Evolutionary conservation across 305 asterid genomes (phyloP), one percentile per base, ranked within the genome.

Genomic region (Andrographis paniculata): DNA sequence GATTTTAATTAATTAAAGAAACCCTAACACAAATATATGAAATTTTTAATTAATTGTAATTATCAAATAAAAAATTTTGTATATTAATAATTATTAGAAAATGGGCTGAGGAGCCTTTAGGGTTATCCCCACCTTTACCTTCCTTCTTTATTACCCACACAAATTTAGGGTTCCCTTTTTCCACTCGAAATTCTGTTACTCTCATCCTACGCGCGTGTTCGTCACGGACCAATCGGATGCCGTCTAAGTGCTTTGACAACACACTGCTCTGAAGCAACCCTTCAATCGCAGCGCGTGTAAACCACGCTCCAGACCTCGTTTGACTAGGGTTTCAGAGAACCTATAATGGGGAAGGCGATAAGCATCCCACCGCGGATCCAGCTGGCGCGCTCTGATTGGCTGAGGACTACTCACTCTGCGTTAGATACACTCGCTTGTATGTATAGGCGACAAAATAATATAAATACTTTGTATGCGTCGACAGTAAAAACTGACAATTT

Each of bases 321-420:
- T 65, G 71, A 55, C 80, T 73, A 69, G 80, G 73, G 75, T 59
- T 66, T 65, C 50, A 14, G 6, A 46, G 43, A 52, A 21, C 62
- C 53, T 20, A 22, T 61, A 53, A 60, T 64, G 71, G 71, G n/a
- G 59, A 20, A 45, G 47, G 69, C 51, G 72, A 69, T 73, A 45
- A 66, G 60, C 66, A 66, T 57, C 62, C 53, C 74, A 68, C 57
- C 51, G 39, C 17, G 6, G 14, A 23, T 57, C 56, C 17, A 36
- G 67, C 58, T 74, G 80, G 72, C 77, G 18, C 0, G 2, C 1
- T 15, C 58, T 57, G 47, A 66, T 69, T 73, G 74, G 74, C 0
- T 13, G 1, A 0, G 0, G 16, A 3, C 48, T 60, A 50, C 69
- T 63, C 51, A 57, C 52, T 56, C 30, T 46, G 8, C 35, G 22